These are phyloP conservation scores for Lycium barbarum DNA, from an alignment of 257 asterid genomes.

Conservation along the genomic window DNA sequence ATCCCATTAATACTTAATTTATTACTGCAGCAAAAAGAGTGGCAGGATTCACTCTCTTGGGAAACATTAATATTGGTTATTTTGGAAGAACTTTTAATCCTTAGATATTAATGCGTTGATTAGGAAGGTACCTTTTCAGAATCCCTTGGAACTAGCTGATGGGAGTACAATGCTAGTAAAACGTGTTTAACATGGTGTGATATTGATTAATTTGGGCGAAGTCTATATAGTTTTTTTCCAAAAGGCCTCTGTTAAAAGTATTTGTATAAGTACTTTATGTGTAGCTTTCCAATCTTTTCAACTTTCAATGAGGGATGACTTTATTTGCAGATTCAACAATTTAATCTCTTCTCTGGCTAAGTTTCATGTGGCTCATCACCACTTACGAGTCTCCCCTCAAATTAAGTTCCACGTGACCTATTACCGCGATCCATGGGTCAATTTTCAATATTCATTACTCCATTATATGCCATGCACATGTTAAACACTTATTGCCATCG, in stretches of 20 bases:
- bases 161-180: not conserved
- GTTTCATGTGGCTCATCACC: too few species aligned
- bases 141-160: not conserved
- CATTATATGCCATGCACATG: too few species aligned
- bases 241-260: not conserved
- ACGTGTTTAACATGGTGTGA: not conserved
- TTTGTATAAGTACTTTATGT: too few species aligned
- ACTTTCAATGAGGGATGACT: too few species aligned
- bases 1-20: conserved; percentile 21
- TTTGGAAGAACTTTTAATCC: not conserved
- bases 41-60: conserved; percentile 27
- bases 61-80: not conserved
- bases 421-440: too few species aligned
- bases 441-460: too few species aligned
- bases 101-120: not conserved
- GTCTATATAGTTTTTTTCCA: not conserved
- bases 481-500: too few species aligned
- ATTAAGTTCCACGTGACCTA: too few species aligned
- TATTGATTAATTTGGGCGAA: not conserved
- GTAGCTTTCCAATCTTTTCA: too few species aligned
- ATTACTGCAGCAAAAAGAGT: not conserved
- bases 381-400: too few species aligned
- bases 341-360: too few species aligned
- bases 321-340: too few species aligned
- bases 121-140: not conserved